Conservation (phyloP, 1,284 basidiomycete genomes). For the Sanghuangporus sanghuang region DNA sequence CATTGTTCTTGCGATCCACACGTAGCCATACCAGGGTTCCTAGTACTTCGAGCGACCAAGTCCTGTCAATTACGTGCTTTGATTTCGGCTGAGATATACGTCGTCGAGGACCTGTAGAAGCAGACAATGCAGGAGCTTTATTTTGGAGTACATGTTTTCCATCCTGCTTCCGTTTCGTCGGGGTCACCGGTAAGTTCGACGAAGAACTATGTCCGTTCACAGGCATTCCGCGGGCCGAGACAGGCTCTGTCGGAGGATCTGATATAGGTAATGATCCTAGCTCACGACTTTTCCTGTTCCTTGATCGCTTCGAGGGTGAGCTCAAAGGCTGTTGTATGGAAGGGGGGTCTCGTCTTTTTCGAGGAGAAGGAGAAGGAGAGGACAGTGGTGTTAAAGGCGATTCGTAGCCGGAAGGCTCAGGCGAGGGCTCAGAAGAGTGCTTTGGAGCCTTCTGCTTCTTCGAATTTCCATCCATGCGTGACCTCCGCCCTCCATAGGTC, state of each 20-base stretch:
- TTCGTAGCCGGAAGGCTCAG: slow-evolving; percentile 9
- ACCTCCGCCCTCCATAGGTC: slow-evolving; percentile 7
- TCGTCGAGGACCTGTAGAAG: slow-evolving; percentile 24
- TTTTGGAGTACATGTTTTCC: not conserved
- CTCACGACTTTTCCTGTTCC: not conserved
- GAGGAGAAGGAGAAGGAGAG: slow-evolving; percentile 24
- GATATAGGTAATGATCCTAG: not conserved
- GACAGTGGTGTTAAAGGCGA: slow-evolving; percentile 22
- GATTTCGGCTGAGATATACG: slow-evolving; percentile 6
- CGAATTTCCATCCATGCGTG: not conserved
- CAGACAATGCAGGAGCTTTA: slow-evolving; percentile 36
- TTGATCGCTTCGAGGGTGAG: slow-evolving; percentile 10
- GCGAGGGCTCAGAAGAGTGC: not conserved
- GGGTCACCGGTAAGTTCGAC: not conserved
- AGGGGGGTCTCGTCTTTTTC: slow-evolving; percentile 18
- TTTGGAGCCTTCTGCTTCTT: slow-evolving; percentile 1
- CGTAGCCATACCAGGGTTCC: slow-evolving; percentile 32
- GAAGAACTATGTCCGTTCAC: not conserved
- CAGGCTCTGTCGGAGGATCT: not conserved
- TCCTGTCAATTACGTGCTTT: not conserved
- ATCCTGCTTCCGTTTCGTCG: not conserved
- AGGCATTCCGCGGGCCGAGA: not conserved
- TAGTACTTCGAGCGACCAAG: slow-evolving; percentile 17
- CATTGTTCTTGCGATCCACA: slow-evolving; percentile 20
- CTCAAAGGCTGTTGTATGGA: not conserved